These are phyloP conservation scores for Dryas integrifolia DNA, from an alignment of 331 rosid genomes.

Conservation along the genomic window DNA sequence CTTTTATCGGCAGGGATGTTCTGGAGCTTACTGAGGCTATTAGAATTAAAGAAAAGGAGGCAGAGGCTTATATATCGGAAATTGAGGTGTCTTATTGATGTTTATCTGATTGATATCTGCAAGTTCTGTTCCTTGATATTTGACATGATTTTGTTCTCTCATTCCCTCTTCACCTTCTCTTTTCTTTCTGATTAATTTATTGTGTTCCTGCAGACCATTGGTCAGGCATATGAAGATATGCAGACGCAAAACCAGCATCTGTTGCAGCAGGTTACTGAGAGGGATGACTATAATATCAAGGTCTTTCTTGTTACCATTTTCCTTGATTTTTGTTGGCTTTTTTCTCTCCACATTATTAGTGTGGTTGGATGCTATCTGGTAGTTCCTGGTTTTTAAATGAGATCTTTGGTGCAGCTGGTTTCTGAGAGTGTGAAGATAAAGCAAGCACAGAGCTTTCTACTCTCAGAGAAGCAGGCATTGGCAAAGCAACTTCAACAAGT, in stretches of 20 bases:
- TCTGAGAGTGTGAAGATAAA: slow-evolving; percentile 91
- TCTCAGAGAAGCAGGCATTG: slow-evolving; percentile 74
- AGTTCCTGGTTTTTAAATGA: slow-evolving; percentile 14
- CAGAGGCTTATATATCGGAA: slow-evolving; percentile 90
- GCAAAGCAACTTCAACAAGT: slow-evolving; percentile 73
- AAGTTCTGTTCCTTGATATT: background rate
- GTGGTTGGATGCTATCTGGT: slow-evolving; percentile 18
- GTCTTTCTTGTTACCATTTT: slow-evolving; percentile 36
- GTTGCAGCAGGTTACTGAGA: slow-evolving; percentile 79
- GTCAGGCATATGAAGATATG: slow-evolving; percentile 99
- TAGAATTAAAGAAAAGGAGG: slow-evolving; percentile 75
- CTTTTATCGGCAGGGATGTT: slow-evolving; percentile 51
- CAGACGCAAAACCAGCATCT: slow-evolving; percentile 93
- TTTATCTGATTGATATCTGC: background rate
- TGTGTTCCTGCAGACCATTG: slow-evolving; percentile 65
- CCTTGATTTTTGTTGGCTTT: slow-evolving; percentile 14
- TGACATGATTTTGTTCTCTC: background rate
- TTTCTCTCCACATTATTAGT: slow-evolving; percentile 18
- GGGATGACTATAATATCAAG: slow-evolving; percentile 97
- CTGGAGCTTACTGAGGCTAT: slow-evolving; percentile 81
- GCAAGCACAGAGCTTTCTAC: slow-evolving; percentile 59
- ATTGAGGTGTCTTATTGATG: slow-evolving; percentile 61
- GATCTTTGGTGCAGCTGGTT: slow-evolving; percentile 67
- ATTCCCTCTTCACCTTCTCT: background rate
- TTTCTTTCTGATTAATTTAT: slow-evolving; percentile 21